Conservation (phyloP, 2,329 filamentous ascomycete species). For the Sporothrix pallida region DNA sequence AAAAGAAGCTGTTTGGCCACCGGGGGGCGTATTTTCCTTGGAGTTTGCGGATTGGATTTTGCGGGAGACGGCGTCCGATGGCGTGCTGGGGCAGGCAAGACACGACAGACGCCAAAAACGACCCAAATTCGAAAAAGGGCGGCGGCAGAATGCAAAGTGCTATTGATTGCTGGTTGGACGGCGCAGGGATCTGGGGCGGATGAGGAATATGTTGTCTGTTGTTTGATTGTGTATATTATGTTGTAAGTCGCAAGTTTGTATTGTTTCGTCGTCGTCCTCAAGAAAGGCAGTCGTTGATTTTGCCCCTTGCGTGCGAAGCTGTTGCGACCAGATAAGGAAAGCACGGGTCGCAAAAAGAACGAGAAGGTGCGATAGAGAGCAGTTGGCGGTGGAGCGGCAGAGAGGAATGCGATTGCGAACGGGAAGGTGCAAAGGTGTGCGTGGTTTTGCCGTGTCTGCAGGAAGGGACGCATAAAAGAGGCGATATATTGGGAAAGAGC, state of each 20-base stretch:
- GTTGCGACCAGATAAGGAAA: conserved; percentile 29
- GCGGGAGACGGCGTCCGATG: conserved; percentile 36
- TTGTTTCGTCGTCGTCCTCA: not conserved
- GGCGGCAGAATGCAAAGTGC: conserved; percentile 24
- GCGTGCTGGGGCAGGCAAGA: conserved; percentile 36
- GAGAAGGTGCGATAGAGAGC: conserved; percentile 1
- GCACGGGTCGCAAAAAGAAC: conserved; percentile 21
- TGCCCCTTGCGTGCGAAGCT: not conserved
- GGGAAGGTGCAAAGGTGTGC: not conserved
- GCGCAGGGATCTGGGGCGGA: not conserved
- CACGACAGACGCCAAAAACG: conserved; percentile 18
- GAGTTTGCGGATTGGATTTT: not conserved
- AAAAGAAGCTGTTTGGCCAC: too few species aligned
- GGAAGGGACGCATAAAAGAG: conserved; percentile 21
- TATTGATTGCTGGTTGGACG: not conserved
- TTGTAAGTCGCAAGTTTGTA: not conserved
- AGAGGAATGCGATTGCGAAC: not conserved
- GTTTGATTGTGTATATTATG: not conserved
- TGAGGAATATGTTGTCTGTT: not conserved
- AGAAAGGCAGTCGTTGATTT: conserved; percentile 1
- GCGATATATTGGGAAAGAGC: conserved; percentile 19
- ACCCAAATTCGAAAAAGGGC: not conserved
- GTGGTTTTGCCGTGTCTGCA: conserved; percentile 18
- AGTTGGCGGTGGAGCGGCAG: not conserved
- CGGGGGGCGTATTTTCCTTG: not conserved